Evolutionary conservation across 2,329 filamentous ascomycete species (phyloP).

Genomic region (Aspergillus neotritici): DNA sequence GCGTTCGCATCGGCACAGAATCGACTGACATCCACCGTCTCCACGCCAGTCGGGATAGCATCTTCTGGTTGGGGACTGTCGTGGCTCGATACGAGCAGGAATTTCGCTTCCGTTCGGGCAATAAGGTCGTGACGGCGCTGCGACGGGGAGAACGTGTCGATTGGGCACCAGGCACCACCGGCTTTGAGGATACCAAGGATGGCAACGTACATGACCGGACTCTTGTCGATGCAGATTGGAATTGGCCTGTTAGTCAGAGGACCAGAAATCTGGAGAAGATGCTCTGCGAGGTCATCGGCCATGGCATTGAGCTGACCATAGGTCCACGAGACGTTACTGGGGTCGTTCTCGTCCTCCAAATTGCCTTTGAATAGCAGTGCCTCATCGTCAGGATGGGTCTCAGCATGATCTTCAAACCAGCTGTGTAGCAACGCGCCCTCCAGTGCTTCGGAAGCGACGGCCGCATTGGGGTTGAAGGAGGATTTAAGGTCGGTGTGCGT

Average conservation of each 20-base stretch:
- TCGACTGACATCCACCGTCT: constrained; percentile 25
- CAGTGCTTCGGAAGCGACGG: constrained; percentile 6
- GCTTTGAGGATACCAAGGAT: constrained; percentile 41
- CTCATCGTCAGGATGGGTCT: constrained; percentile 16
- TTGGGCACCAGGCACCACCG: constrained; percentile 39
- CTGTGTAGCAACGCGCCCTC: constrained; percentile 20
- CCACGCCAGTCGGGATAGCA: constrained; percentile 23
- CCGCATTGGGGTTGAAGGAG: constrained; percentile 14
- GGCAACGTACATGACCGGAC: constrained; percentile 35
- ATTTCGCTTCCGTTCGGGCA: constrained; percentile 27
- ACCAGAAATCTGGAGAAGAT: constrained; percentile 24
- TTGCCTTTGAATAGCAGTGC: constrained; percentile 28
- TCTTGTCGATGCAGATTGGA: constrained; percentile 38
- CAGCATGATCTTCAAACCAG: constrained; percentile 26
- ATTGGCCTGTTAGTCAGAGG: constrained; percentile 22
- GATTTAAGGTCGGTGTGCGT: constrained; percentile 16
- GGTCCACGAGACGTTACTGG: constrained; percentile 23
- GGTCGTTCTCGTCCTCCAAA: constrained; percentile 16
- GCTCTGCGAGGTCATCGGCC: constrained; percentile 28
- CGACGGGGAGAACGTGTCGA: constrained; percentile 36
- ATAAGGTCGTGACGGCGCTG: constrained; percentile 37
- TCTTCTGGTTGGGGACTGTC: constrained; percentile 19
- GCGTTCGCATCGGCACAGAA: constrained; percentile 5
- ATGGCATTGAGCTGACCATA: constrained; percentile 34
- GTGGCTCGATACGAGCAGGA: constrained; percentile 23